A percentile compares a stretch with the other conserved stretches of the same genome.
Evolutionary conservation across 2,329 filamentous ascomycete species (phyloP).

Genomic region (Phaeosphaeria sp.): DNA sequence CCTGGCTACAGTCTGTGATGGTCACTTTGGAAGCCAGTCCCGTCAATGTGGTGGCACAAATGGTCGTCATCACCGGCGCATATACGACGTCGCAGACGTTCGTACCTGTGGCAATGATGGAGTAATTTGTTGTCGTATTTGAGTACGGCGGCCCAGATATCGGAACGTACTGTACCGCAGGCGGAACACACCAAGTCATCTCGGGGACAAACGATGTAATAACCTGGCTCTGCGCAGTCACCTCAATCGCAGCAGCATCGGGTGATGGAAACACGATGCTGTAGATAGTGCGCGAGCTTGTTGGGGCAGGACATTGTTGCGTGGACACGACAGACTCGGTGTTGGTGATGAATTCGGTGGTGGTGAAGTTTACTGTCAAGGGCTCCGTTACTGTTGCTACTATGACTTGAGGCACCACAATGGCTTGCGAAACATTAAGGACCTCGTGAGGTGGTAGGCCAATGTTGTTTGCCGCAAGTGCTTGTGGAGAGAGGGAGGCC

Average conservation of each 20-base stretch:
- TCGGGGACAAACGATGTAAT: conserved; percentile 52
- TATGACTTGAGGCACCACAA: background rate
- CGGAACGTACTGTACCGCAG: conserved; percentile 44
- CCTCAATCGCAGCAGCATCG: conserved; percentile 48
- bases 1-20: conserved; percentile 51
- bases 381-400: conserved; percentile 4
- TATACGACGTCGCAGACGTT: conserved; percentile 51
- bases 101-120: conserved; percentile 22
- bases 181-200: conserved; percentile 52
- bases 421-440: conserved; percentile 17
- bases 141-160: conserved; percentile 44
- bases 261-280: conserved; percentile 52
- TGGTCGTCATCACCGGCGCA: conserved; percentile 48
- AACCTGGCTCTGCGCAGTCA: conserved; percentile 53
- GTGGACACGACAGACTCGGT: conserved; percentile 7
- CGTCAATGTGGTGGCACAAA: conserved; percentile 54
- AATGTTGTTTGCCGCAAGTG: conserved; percentile 11
- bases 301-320: conserved; percentile 16
- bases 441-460: conserved; percentile 21
- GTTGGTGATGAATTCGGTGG: conserved; percentile 12
- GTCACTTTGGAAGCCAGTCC: conserved; percentile 50
- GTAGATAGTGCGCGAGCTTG: conserved; percentile 28
- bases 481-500: conserved; percentile 8
- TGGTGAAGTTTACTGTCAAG: conserved; percentile 16
- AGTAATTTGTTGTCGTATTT: conserved; percentile 45